Conservation (phyloP, 148 eudicot genomes). For the Camellia japonica region DNA sequence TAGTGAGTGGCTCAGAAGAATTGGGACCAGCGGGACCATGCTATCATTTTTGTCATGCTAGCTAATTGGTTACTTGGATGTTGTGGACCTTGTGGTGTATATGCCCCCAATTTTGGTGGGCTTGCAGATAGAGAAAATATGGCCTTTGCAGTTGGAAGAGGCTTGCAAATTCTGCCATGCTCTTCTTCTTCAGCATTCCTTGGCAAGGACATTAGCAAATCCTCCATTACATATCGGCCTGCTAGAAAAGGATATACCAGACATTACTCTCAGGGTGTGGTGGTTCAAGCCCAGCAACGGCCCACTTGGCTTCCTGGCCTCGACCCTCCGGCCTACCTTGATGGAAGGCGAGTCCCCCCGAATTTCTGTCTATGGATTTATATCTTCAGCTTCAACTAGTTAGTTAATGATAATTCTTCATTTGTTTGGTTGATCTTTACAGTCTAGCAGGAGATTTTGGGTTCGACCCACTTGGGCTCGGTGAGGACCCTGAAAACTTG, state of each 20-base stretch:
- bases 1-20: constrained; percentile 27
- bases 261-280: constrained; percentile 21
- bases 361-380: not conserved
- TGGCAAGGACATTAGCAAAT: constrained; percentile 25
- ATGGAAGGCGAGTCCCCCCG: constrained; percentile 64
- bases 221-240: constrained; percentile 23
- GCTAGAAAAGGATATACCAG: constrained; percentile 15
- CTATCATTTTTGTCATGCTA: constrained; percentile 21
- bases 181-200: constrained; percentile 39
- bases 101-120: not conserved
- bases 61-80: not conserved
- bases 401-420: not conserved
- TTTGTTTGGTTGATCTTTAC: constrained; percentile 3
- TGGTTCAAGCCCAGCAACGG: constrained; percentile 59
- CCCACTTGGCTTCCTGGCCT: constrained; percentile 96
- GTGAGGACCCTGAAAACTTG: constrained; percentile 83
- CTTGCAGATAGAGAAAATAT: constrained; percentile 26
- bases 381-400: not conserved
- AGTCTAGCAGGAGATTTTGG: constrained; percentile 92
- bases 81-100: constrained; percentile 21
- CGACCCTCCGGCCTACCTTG: constrained; percentile 84
- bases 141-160: constrained; percentile 45
- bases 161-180: constrained; percentile 40
- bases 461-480: constrained; percentile 92
- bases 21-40: constrained; percentile 38